Conservation (phyloP, 495 filamentous ascomycete species). For the Aspergillus bertholletiae region DNA sequence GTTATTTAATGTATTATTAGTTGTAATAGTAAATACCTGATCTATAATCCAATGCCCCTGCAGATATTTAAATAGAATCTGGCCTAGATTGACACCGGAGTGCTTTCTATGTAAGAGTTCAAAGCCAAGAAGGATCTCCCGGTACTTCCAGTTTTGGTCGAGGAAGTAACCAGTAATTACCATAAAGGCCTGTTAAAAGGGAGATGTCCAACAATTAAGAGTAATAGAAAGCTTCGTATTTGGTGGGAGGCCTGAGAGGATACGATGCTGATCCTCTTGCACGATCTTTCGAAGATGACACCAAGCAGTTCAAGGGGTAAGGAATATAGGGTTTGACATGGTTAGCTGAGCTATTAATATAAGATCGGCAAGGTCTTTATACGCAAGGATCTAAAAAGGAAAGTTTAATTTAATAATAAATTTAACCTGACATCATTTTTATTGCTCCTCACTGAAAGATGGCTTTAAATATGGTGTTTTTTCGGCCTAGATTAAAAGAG, state of each 20-base stretch:
- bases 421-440: neutral
- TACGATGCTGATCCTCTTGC: neutral
- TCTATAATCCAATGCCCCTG: too few relatives aligned
- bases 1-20: too few relatives aligned
- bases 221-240: neutral
- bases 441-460: neutral
- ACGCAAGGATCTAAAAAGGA: neutral
- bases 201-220: neutral
- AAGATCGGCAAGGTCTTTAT: neutral
- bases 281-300: neutral
- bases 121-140: too few relatives aligned
- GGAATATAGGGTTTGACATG: neutral
- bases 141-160: too few relatives aligned
- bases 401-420: neutral
- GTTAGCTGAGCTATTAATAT: neutral
- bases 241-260: neutral
- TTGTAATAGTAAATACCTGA: too few relatives aligned
- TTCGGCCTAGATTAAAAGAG: too few relatives aligned
- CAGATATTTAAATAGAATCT: too few relatives aligned
- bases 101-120: too few relatives aligned
- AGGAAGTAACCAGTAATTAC: too few relatives aligned
- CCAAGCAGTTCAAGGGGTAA: neutral
- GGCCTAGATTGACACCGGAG: too few relatives aligned
- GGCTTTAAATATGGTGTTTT: too few relatives aligned
- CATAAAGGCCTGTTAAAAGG: too few relatives aligned